These are phyloP conservation scores for Pichia sp. DNA, from an alignment of 1,139 yeast species.

Conservation along the genomic window DNA sequence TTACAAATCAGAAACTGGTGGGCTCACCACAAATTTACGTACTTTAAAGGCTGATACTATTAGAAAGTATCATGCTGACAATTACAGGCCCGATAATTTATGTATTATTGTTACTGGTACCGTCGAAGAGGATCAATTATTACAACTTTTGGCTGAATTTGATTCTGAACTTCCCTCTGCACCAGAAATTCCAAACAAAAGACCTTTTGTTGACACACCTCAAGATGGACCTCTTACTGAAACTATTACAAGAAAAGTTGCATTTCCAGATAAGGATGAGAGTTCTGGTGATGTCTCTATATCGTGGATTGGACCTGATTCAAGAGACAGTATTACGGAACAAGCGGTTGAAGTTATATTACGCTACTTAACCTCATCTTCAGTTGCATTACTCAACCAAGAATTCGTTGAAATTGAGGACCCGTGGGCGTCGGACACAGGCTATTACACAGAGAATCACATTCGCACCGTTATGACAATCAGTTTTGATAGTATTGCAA, in stretches of 20 bases:
- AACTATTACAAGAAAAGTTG: constrained; percentile 46
- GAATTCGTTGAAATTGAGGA: constrained; percentile 74
- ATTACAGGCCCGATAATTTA: constrained; percentile 81
- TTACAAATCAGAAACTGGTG: constrained; percentile 93
- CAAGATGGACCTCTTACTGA: constrained; percentile 38
- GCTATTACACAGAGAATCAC: constrained; percentile 68
- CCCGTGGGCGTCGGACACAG: constrained; percentile 75
- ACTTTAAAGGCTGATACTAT: constrained; percentile 70
- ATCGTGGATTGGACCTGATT: constrained; percentile 81
- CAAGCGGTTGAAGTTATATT: constrained; percentile 70
- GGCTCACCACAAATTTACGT: constrained; percentile 73
- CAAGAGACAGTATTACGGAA: constrained; percentile 48
- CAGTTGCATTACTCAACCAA: constrained; percentile 65
- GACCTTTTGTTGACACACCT: constrained; percentile 85
- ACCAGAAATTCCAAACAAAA: constrained; percentile 37
- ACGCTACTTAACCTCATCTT: constrained; percentile 72
- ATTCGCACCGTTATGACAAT: constrained; percentile 56
- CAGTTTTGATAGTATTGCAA: constrained; percentile 71
- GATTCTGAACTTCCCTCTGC: constrained; percentile 53
- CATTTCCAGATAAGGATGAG: constrained; percentile 89
- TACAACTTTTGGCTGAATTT: constrained; percentile 57
- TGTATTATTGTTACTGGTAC: constrained; percentile 82
- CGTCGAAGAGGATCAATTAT: constrained; percentile 67
- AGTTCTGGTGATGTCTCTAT: constrained; percentile 71
- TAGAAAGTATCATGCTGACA: constrained; percentile 61